phyloP scores from a whole-genome alignment of 768 basidiomycete genomes.

The Cystobasidium ongulense region DNA sequence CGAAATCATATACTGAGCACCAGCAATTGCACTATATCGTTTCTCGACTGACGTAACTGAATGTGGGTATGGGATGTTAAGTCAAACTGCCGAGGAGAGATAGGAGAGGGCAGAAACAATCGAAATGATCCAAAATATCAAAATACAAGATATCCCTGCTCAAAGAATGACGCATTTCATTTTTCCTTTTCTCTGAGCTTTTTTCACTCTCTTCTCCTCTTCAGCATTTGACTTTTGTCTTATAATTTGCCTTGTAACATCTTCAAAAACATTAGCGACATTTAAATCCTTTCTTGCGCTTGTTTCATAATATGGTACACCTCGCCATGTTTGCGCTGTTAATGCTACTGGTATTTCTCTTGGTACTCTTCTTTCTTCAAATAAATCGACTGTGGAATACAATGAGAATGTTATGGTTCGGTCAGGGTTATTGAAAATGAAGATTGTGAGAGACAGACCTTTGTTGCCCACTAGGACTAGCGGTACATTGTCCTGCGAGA shows the following conservation, averaged over 20 bases:
- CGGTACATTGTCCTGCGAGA: slow-evolving; percentile 28
- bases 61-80: too few species aligned
- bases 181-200: neutral
- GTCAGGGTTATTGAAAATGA: neutral
- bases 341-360: slow-evolving; percentile 38
- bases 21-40: too few species aligned
- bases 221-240: slow-evolving; percentile 1
- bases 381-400: slow-evolving; percentile 38
- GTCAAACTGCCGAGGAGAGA: too few species aligned
- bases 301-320: slow-evolving; percentile 42
- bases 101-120: too few species aligned
- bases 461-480: slow-evolving; percentile 42
- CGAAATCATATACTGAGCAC: too few species aligned
- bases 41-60: too few species aligned
- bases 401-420: too few species aligned
- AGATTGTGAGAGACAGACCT: neutral
- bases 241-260: slow-evolving; percentile 40
- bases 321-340: slow-evolving; percentile 36
- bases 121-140: too few species aligned
- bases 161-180: slow-evolving; percentile 21
- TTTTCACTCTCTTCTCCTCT: neutral
- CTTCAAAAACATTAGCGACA: slow-evolving; percentile 40
- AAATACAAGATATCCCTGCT: too few species aligned
- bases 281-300: slow-evolving; percentile 39
- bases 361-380: slow-evolving; percentile 38